Base-by-base conservation (phyloP, 1,139 yeast species). In the Entelexis paramagnoliae region DNA sequence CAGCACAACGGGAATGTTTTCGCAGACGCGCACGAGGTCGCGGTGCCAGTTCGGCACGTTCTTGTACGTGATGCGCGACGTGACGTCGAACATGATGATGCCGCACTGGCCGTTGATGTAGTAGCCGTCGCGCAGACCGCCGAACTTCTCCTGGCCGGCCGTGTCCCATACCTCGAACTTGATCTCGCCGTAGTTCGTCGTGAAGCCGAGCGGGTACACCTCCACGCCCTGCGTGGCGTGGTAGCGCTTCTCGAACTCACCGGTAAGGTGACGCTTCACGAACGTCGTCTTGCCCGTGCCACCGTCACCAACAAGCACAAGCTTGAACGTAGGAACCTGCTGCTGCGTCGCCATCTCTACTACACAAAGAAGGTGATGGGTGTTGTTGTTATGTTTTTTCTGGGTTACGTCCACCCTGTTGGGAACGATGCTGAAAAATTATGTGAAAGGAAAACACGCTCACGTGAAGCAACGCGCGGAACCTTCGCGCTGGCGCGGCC, bases 251-350 rank as follows among this genome's bases (percentile, higher is more conserved):
- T 93, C 98, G 71, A 93, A 93, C 74, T 93, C 99, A 77, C 98
- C 98, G 61, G 98, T 91, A 74, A 89, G 83, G 75, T 93, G 99
- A 79, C 99, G 89, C 81, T 91, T 93, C 74, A 93, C 98, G 66
- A 93, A 93, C 58, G 99, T 93, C 78, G 99, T 93, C 83, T 91
- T 89, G 77, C 97, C 97, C 72, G 98, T 91, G 82, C 99, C 99
- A 80, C 99, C 98, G 71, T 91, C 98, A 72, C 98, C 98, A 73
- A 91, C 97, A 68, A 91, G 83, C 66, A 71, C 99, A 72, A 93
- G 83, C 79, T 93, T 93, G 75, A 93, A 91, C 62, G 95, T 86
- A 66, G 98, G 97, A 72, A 88, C 95, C 77, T 85, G 88, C 73
- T 60, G 63, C 51, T 50, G 57, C 33, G 55, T 53, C 39, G 59